Evolutionary conservation across 2,329 filamentous ascomycete species (phyloP), one percentile per base, ranked within the genome.

Genomic region (Sclerotinia glacialis): DNA sequence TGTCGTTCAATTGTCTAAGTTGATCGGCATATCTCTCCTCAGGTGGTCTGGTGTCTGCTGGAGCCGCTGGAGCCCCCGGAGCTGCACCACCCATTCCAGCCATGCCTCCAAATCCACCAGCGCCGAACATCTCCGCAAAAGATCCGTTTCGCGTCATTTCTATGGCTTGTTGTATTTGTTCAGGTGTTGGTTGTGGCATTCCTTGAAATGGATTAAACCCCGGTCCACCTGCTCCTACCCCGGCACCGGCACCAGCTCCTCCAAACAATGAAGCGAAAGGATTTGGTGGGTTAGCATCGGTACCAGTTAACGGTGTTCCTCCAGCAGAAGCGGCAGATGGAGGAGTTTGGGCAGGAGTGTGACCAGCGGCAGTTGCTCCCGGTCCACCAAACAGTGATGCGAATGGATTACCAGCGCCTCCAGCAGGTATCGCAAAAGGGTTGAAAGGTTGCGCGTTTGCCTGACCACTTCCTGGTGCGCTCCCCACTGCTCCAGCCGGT

Each of bases 1-100:
- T 99, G 71, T 98, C 95, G 77, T 99, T 99, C 69, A 99, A 81
- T 79, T 98, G 93, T 68, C 92, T 84, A 60, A 99, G 82, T 79
- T 99, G 94, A 42, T 91, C 88, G 3, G 91, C 93, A 74, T 97
- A 99, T 67, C 92, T 83, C 79, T 98, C 95, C 81, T 99, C 95
- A 0, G 95, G 94, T 5, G 95, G 93, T 69, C 94, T 85, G 74
- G 84, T 96, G 79, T 99, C 95, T 3, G 84, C 79, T 6, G 92
- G 90, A 23, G 85, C 78, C 3, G 75, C 74, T 21, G 62, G 62
- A 9, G 79, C 80, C 69, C 84, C 78, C 8, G 79, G 79, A 68
- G 84, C 78, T 70, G 86, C 14, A 34, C 55, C 62, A 1, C 68
- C 67, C 16, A 66, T 37, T 23, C 61, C 64, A 11, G 52, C 62